Conservation (phyloP, 1,284 basidiomycete species). For the Tilletiopsis washingtonensis region DNA sequence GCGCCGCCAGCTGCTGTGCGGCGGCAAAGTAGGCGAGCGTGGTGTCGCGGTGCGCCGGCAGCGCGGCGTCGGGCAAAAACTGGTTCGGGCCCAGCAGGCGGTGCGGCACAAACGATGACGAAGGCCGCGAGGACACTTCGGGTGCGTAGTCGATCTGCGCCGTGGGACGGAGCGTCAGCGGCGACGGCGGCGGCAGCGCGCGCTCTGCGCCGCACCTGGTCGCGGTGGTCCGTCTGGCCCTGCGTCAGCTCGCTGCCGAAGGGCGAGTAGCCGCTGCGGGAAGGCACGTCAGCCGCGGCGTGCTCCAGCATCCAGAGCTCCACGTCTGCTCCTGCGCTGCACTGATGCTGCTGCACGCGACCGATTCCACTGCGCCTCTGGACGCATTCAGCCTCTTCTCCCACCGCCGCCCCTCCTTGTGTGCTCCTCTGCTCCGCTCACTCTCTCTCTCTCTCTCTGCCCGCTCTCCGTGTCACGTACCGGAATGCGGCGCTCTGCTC, state of each 20-base stretch:
- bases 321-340: too few species aligned
- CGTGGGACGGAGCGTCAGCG: conserved; percentile 11
- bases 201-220: conserved; percentile 14
- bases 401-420: too few species aligned
- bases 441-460: too few species aligned
- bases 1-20: conserved; percentile 10
- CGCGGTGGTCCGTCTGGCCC: conserved; percentile 20
- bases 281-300: conserved; percentile 9
- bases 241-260: conserved; percentile 25
- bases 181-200: neutral
- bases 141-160: conserved; percentile 9
- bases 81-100: conserved; percentile 33
- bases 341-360: too few species aligned
- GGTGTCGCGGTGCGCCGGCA: conserved; percentile 6
- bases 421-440: too few species aligned
- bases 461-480: too few species aligned
- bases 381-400: too few species aligned
- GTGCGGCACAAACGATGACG: conserved; percentile 1
- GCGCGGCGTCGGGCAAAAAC: conserved; percentile 15
- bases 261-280: conserved; percentile 30
- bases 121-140: neutral
- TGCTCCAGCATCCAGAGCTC: too few species aligned
- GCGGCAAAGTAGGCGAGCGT: conserved; percentile 22
- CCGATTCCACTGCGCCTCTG: too few species aligned
- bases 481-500: too few species aligned